Conservation (phyloP, 768 basidiomycete species). For the Boletus speciosus region DNA sequence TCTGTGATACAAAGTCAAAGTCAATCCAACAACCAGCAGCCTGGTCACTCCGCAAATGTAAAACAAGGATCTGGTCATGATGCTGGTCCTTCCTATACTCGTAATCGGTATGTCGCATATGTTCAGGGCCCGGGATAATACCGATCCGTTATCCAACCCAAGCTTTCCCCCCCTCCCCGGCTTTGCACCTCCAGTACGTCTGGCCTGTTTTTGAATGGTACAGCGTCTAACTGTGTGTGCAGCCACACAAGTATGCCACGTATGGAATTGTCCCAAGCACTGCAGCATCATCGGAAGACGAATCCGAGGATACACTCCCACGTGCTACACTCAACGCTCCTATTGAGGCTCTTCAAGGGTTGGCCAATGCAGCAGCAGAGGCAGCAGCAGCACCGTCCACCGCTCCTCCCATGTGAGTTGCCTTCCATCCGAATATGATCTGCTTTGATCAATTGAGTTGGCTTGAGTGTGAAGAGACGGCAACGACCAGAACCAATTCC, state of each 20-base stretch:
- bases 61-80: conserved; percentile 26
- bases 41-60: conserved; percentile 10
- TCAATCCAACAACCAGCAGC: conserved; percentile 33
- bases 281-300: conserved; percentile 83
- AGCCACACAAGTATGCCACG: conserved; percentile 88
- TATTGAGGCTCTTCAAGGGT: conserved; percentile 89
- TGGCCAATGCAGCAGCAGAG: conserved; percentile 94
- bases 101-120: conserved; percentile 33
- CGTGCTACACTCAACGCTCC: conserved; percentile 84
- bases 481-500: conserved; percentile 81
- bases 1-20: conserved; percentile 52
- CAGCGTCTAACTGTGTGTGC: conserved; percentile 15
- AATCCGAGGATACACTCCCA: conserved; percentile 86
- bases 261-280: conserved; percentile 88
- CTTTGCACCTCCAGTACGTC: conserved; percentile 81
- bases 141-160: conserved; percentile 31
- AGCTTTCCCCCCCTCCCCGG: conserved; percentile 86
- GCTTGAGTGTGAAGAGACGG: conserved; percentile 64
- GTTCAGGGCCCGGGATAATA: conserved; percentile 15
- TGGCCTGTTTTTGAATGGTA: conserved; percentile 8
- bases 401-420: conserved; percentile 52
- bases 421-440: not conserved
- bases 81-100: conserved; percentile 25
- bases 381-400: conserved; percentile 78
- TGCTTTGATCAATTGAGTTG: not conserved